Base-by-base conservation (phyloP, 1,284 basidiomycete genomes). In the Heterobasidion irregulare region DNA sequence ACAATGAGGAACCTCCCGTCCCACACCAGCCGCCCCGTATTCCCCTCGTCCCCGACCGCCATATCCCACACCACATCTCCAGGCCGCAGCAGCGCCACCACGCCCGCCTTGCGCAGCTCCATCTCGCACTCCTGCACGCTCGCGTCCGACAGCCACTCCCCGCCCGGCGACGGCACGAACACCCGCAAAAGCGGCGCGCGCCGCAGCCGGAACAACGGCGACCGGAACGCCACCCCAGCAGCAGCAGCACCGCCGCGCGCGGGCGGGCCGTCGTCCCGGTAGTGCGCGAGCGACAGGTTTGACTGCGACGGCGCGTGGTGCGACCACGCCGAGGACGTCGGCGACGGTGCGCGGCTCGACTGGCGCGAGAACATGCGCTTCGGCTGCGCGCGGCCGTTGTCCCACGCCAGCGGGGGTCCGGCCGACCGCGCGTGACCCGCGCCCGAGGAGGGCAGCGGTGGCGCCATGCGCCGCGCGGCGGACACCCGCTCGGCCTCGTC, bases 61-160 rank as follows among this genome's bases (percentile, higher is more conserved):
- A 83, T 74, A 64, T 92, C 89, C 88, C 89, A 92, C 10, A 92
- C 79, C 1, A 92, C 80, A 65, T 92, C 89, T 0, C 89, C 89
- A 19, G 82, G 72, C 43, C 84, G 74, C 66, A 92, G 67, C 49
- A 88, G 65, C 44, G 75, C 72, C 57, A 72, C 58, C 47, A 84
- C 77, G 15, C 78, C 86, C 9, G 88, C 84, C 8, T 79, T 73
- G 61, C 80, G 79, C 61, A 89, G 74, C 72, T 92, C 89, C 0
- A 77, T 79, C 66, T 92, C 89, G 64, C 89, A 92, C 60, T 86
- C 84, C 54, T 89, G 60, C 13, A 92, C 83, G 59, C 85, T 85
- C 60, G 78, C 74, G 66, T 92, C 89, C 13, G 84, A 84, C 54
- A 92, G 70, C 89, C 89, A 92, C 58, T 86, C 83, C 3, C 89